phyloP scores from a whole-genome alignment of 805 yeast species.

The Suhomyces xylopsoci region DNA sequence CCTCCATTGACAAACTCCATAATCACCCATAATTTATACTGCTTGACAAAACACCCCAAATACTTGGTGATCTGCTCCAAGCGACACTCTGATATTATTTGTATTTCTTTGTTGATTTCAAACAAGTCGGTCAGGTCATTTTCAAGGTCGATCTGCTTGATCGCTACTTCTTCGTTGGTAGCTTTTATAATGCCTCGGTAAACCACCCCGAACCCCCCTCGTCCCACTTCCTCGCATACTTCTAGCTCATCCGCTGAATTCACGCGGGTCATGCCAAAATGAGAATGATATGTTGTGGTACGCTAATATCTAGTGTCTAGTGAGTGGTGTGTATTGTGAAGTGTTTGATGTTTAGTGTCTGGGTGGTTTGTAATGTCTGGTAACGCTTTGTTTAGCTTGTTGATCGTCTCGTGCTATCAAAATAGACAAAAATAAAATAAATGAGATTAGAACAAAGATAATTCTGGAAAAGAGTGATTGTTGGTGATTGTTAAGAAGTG shows the following conservation, averaged over 20 bases:
- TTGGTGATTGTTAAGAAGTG: neutral
- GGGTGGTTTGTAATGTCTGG: neutral
- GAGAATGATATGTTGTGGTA: no score
- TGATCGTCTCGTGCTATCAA: neutral
- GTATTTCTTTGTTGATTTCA: constrained; percentile 72
- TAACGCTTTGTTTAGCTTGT: neutral
- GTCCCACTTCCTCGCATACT: constrained; percentile 57
- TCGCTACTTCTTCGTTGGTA: constrained; percentile 47
- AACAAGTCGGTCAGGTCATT: constrained; percentile 58
- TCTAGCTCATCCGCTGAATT: constrained; percentile 38
- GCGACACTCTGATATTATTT: constrained; percentile 64
- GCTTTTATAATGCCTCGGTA: constrained; percentile 56
- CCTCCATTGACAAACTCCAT: constrained; percentile 86
- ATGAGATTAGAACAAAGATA: neutral
- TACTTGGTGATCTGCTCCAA: constrained; percentile 62
- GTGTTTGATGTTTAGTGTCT: neutral
- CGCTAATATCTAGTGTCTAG: no score
- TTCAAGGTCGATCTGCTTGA: constrained; percentile 71
- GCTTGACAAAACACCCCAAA: constrained; percentile 68
- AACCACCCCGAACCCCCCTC: constrained; percentile 79
- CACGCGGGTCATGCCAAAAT: constrained; percentile 9
- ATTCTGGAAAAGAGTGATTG: neutral
- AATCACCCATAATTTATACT: constrained; percentile 70
- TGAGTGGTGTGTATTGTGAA: neutral
- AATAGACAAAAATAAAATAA: neutral